Conservation (phyloP, 2,329 filamentous ascomycete species). For the Colletotrichum trifolii region DNA sequence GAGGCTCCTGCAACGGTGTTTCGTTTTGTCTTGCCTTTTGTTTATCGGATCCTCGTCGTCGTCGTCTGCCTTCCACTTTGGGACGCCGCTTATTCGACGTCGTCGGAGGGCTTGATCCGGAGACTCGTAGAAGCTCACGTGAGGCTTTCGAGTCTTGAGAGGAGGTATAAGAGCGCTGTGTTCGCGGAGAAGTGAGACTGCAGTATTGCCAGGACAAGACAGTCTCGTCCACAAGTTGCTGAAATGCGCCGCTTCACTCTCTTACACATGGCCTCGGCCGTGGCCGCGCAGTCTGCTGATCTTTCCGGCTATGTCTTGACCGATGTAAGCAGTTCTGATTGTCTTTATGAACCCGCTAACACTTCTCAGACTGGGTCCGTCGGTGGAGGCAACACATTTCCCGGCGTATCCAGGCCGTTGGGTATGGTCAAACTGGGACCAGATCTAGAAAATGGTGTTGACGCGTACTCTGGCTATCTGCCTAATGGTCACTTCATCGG, state of each 20-base stretch:
- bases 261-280: slow-evolving; percentile 20
- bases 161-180: too few species aligned
- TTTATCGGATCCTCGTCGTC: slow-evolving; percentile 9
- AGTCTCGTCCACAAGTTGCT: too few species aligned
- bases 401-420: slow-evolving; percentile 59
- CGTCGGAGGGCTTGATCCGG: slow-evolving; percentile 7
- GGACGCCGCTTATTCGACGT: background rate
- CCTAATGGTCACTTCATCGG: slow-evolving; percentile 64
- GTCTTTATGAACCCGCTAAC: slow-evolving; percentile 12
- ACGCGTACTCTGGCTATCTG: slow-evolving; percentile 65
- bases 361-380: slow-evolving; percentile 55
- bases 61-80: slow-evolving; percentile 4
- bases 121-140: background rate
- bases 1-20: slow-evolving; percentile 27
- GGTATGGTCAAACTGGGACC: slow-evolving; percentile 63
- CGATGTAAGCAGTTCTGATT: slow-evolving; percentile 42
- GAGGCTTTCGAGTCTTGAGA: background rate
- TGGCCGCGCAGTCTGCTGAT: slow-evolving; percentile 37
- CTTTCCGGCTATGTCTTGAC: slow-evolving; percentile 49
- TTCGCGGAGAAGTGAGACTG: too few species aligned
- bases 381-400: slow-evolving; percentile 61
- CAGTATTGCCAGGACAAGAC: too few species aligned
- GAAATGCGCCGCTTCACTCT: slow-evolving; percentile 16
- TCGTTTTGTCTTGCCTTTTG: slow-evolving; percentile 4
- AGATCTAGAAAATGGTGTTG: slow-evolving; percentile 59